Conservation (phyloP, 768 basidiomycete species). For the Boletus sp. region DNA sequence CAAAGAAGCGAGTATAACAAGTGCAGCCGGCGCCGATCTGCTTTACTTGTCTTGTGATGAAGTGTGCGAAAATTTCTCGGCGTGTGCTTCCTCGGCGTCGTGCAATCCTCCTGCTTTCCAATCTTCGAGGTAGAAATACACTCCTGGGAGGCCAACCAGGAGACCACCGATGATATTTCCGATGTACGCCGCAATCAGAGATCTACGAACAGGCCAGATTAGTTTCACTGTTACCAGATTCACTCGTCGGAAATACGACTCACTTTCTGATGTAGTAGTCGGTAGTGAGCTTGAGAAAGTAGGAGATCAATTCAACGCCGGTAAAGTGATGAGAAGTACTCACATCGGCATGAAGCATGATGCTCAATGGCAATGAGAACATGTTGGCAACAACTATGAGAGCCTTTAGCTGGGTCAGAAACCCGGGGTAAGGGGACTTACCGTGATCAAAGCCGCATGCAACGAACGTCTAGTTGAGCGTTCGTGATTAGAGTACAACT, state of each 20-base stretch:
- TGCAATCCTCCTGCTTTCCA: constrained; percentile 39
- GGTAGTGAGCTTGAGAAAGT: constrained; percentile 24
- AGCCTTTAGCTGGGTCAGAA: background rate
- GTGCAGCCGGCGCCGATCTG: background rate
- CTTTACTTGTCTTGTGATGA: constrained; percentile 7
- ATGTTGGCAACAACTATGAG: constrained; percentile 65
- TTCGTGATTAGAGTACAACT: background rate
- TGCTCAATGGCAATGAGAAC: constrained; percentile 68
- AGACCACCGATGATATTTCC: constrained; percentile 68
- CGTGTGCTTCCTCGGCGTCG: constrained; percentile 37
- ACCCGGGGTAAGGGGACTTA: constrained; percentile 22
- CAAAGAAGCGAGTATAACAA: background rate
- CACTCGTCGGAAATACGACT: constrained; percentile 15
- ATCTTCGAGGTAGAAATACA: constrained; percentile 61
- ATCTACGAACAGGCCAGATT: constrained; percentile 32
- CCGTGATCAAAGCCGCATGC: constrained; percentile 71
- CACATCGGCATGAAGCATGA: constrained; percentile 67
- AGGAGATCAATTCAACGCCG: background rate
- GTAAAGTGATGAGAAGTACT: constrained; percentile 22
- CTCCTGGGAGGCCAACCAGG: constrained; percentile 59
- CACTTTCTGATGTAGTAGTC: constrained; percentile 66
- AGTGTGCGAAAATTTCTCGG: constrained; percentile 9
- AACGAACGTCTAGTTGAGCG: constrained; percentile 53
- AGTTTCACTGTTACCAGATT: background rate
- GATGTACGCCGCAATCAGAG: constrained; percentile 60